phyloP scores from a whole-genome alignment of 192 early-diverging fungal species.

The Kappamyces sp. region DNA sequence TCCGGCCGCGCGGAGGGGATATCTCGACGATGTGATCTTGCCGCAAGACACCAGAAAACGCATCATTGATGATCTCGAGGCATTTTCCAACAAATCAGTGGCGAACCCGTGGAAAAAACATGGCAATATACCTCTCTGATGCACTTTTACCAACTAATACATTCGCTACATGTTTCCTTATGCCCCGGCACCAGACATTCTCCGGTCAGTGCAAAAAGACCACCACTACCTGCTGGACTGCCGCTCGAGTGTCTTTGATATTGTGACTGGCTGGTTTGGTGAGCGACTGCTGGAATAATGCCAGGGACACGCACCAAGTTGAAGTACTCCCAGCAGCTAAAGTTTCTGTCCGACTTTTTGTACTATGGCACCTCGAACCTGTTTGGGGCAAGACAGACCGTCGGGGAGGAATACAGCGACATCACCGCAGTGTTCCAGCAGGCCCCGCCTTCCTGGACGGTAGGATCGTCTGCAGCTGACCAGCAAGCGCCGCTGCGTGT shows the following conservation, averaged over 20 bases:
- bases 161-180: constrained; percentile 48
- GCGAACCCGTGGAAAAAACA: constrained; percentile 14
- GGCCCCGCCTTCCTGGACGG: constrained; percentile 43
- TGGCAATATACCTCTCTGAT: constrained; percentile 12
- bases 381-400: constrained; percentile 64
- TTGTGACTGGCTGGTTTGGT: constrained; percentile 60
- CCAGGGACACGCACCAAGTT: constrained; percentile 54
- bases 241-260: constrained; percentile 54
- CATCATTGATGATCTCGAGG: constrained; percentile 81
- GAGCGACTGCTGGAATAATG: constrained; percentile 10
- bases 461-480: not conserved
- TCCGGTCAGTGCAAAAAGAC: constrained; percentile 88
- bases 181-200: constrained; percentile 74
- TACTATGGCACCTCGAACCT: constrained; percentile 72
- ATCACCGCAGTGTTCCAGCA: constrained; percentile 42
- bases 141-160: no score
- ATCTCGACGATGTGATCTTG: constrained; percentile 46
- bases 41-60: constrained; percentile 67
- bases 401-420: constrained; percentile 96
- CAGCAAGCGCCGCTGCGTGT: not conserved
- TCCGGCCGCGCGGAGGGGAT: constrained; percentile 82
- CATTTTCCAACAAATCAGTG: constrained; percentile 3
- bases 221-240: constrained; percentile 69
- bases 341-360: constrained; percentile 50
- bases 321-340: constrained; percentile 58